Conservation (phyloP, 1,284 basidiomycete genomes). For the Trichosporon faecale region DNA sequence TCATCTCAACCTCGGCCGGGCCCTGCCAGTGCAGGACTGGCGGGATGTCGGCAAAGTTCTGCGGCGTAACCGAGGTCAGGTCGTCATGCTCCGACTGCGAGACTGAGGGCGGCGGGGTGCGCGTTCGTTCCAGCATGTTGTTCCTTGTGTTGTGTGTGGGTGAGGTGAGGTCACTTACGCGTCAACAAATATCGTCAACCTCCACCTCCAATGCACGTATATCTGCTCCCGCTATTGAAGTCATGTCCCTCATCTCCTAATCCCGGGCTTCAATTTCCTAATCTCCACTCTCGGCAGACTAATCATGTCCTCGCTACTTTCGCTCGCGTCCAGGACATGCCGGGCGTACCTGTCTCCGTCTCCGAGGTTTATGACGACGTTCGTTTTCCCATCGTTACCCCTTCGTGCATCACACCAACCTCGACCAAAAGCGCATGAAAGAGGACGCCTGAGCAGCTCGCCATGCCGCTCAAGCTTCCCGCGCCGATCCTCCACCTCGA, state of each 20-base stretch:
- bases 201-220: neutral
- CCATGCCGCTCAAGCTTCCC: constrained; percentile 55
- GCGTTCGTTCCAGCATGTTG: neutral
- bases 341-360: neutral
- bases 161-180: neutral
- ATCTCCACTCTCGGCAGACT: too few relatives aligned
- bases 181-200: neutral
- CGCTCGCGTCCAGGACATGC: neutral
- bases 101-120: neutral
- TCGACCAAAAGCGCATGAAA: constrained; percentile 3
- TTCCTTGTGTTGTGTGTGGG: neutral
- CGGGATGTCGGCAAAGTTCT: constrained; percentile 74
- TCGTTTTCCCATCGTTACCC: neutral
- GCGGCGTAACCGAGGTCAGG: constrained; percentile 69
- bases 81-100: constrained; percentile 57
- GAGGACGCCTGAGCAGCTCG: constrained; percentile 1
- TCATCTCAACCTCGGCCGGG: constrained; percentile 64
- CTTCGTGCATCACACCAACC: neutral
- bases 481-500: constrained; percentile 73
- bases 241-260: neutral
- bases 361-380: constrained; percentile 2
- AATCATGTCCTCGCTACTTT: constrained; percentile 2
- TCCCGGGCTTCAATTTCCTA: too few relatives aligned
- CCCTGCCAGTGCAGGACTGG: constrained; percentile 71
- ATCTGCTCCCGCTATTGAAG: neutral